These are phyloP conservation scores for Leccinum pachyderme DNA, from an alignment of 1,284 basidiomycete genomes.

Conservation along the genomic window DNA sequence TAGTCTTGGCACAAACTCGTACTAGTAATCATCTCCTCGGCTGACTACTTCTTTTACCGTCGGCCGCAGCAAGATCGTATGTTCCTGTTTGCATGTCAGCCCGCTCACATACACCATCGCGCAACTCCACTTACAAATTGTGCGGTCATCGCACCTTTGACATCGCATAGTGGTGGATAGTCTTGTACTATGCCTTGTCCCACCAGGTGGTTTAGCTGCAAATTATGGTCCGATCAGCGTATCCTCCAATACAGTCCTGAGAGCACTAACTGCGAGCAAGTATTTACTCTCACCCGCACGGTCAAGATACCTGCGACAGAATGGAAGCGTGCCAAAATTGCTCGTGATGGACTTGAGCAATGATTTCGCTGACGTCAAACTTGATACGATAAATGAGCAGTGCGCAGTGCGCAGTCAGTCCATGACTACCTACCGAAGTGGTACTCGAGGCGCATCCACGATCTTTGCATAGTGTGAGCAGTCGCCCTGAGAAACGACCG, in stretches of 20 bases:
- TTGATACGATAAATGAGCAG: slow-evolving; percentile 32
- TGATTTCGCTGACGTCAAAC: slow-evolving; percentile 82
- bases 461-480: slow-evolving; percentile 91
- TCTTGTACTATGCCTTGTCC: slow-evolving; percentile 85
- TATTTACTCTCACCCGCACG: slow-evolving; percentile 94
- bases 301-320: slow-evolving; percentile 94
- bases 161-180: slow-evolving; percentile 93
- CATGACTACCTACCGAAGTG: slow-evolving; percentile 54
- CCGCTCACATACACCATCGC: neutral
- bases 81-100: slow-evolving; percentile 56
- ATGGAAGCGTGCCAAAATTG: slow-evolving; percentile 95
- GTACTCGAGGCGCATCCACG: slow-evolving; percentile 66
- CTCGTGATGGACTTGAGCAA: slow-evolving; percentile 88
- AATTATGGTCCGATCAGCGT: neutral
- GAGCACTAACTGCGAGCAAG: slow-evolving; percentile 74
- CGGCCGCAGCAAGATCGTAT: slow-evolving; percentile 88
- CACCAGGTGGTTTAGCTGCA: slow-evolving; percentile 87
- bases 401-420: neutral
- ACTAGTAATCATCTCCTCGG: slow-evolving; percentile 87
- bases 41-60: slow-evolving; percentile 96
- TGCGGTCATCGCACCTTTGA: slow-evolving; percentile 83
- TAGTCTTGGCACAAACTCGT: neutral
- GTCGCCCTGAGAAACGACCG: slow-evolving; percentile 62
- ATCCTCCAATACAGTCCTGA: neutral
- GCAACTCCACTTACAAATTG: slow-evolving; percentile 70